Percentiles rank a stretch among this genome's conserved stretches.
Evolutionary conservation across 73 alveolate species (phyloP).

Genomic region (Blepharisma stoltei): DNA sequence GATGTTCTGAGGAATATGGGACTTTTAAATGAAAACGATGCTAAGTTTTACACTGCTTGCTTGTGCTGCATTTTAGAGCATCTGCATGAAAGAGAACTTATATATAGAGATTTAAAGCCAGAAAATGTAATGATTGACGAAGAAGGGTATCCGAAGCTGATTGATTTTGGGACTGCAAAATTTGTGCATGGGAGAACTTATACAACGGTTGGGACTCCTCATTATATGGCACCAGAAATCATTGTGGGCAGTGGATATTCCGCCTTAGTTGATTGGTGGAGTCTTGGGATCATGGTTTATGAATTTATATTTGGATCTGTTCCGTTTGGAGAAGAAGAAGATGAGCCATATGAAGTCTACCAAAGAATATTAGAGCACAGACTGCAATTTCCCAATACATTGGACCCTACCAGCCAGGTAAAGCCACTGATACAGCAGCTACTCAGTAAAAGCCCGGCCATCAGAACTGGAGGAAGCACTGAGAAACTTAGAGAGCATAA

Average conservation of each 20-base stretch:
- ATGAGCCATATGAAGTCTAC: constrained; percentile 22
- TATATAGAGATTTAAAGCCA: constrained; percentile 74
- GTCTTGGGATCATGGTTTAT: constrained; percentile 32
- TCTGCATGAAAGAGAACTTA: constrained; percentile 55
- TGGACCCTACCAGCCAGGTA: background rate
- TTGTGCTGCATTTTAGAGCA: constrained; percentile 50
- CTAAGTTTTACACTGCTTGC: constrained; percentile 51
- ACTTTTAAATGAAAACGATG: constrained; percentile 44
- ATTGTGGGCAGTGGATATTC: constrained; percentile 37
- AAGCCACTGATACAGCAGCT: background rate
- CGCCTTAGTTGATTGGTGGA: constrained; percentile 39
- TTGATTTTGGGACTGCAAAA: constrained; percentile 43
- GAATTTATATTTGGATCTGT: constrained; percentile 34
- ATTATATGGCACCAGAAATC: constrained; percentile 47
- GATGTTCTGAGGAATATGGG: constrained; percentile 74
- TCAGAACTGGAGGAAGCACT: constrained; percentile 13
- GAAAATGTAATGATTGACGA: constrained; percentile 76
- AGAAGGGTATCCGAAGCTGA: constrained; percentile 35
- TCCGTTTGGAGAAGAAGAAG: constrained; percentile 41
- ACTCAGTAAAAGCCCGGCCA: constrained; percentile 2
- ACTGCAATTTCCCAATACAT: background rate
- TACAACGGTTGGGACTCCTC: constrained; percentile 42
- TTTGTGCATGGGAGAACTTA: constrained; percentile 25
- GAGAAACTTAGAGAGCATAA: background rate
- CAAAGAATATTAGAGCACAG: background rate